phyloP scores from a whole-genome alignment of 306 rosid species.

The Acacia acuminata region DNA sequence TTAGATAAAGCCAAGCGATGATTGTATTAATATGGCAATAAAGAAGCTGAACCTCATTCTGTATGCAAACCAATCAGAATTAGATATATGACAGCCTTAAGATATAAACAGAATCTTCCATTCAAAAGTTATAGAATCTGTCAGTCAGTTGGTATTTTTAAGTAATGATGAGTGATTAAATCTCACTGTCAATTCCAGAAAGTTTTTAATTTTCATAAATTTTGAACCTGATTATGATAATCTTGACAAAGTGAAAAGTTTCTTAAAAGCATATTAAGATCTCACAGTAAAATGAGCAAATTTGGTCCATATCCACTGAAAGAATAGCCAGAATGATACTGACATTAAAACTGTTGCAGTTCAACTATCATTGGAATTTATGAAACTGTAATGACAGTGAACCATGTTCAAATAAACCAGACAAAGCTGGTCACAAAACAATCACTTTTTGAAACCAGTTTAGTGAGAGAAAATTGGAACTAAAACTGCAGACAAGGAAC shows the following conservation, averaged over 20 bases:
- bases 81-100: background rate
- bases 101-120: background rate
- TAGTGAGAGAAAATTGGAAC: constrained; percentile 9
- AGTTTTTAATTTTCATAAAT: background rate
- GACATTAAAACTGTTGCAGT: background rate
- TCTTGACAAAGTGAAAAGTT: background rate
- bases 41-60: constrained; percentile 14
- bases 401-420: background rate
- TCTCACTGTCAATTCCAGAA: background rate
- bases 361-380: background rate
- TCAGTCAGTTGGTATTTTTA: background rate
- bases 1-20: background rate
- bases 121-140: constrained; percentile 15
- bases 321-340: background rate
- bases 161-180: background rate
- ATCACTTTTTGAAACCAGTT: background rate
- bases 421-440: background rate
- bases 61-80: background rate
- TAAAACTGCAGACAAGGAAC: constrained; percentile 5
- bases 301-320: background rate
- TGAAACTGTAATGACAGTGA: background rate
- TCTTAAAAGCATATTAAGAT: background rate
- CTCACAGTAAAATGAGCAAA: background rate
- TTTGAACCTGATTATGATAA: background rate
- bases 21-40: constrained; percentile 12